A percentile compares a stretch with the other conserved stretches of the same genome.
Evolutionary conservation across 495 filamentous ascomycete species (phyloP).

Genomic region (Annulohypoxylon nitens): DNA sequence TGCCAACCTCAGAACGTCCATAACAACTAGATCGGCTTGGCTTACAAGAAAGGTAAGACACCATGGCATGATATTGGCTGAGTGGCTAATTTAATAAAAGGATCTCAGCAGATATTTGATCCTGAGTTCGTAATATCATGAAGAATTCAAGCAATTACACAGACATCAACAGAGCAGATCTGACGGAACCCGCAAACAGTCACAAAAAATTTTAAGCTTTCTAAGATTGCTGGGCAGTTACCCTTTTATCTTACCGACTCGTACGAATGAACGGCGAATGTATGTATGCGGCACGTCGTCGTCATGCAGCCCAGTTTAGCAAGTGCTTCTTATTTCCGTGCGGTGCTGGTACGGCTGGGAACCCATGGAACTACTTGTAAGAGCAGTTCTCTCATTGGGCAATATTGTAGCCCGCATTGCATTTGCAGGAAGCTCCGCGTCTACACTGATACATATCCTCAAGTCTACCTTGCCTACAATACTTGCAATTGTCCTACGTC

Average conservation of each 20-base stretch:
- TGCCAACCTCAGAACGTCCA: constrained; percentile 16
- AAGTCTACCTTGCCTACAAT: constrained; percentile 1
- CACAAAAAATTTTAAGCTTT: constrained; percentile 4
- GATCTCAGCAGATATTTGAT: constrained; percentile 6
- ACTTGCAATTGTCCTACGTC: constrained; percentile 34
- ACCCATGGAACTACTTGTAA: not conserved
- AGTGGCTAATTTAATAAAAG: not conserved
- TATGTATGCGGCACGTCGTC: constrained; percentile 22
- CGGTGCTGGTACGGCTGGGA: constrained; percentile 8
- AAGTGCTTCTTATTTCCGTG: constrained; percentile 28
- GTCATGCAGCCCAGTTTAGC: constrained; percentile 21
- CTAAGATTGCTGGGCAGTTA: constrained; percentile 20
- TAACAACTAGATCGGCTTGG: constrained; percentile 5
- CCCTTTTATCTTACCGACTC: constrained; percentile 37
- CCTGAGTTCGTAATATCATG: not conserved
- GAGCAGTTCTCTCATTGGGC: constrained; percentile 20
- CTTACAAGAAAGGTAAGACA: constrained; percentile 14
- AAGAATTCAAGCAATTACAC: not conserved
- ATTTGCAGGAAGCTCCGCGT: constrained; percentile 27
- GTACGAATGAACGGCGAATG: not conserved
- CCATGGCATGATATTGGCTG: constrained; percentile 8
- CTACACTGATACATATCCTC: constrained; percentile 14
- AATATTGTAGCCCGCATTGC: constrained; percentile 2
- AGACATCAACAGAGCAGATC: not conserved
- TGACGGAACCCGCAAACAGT: not conserved